Percentiles rank a stretch among this genome's conserved stretches.
Conservation (phyloP, 495 filamentous ascomycete genomes). For the Rhypophila decipiens region DNA sequence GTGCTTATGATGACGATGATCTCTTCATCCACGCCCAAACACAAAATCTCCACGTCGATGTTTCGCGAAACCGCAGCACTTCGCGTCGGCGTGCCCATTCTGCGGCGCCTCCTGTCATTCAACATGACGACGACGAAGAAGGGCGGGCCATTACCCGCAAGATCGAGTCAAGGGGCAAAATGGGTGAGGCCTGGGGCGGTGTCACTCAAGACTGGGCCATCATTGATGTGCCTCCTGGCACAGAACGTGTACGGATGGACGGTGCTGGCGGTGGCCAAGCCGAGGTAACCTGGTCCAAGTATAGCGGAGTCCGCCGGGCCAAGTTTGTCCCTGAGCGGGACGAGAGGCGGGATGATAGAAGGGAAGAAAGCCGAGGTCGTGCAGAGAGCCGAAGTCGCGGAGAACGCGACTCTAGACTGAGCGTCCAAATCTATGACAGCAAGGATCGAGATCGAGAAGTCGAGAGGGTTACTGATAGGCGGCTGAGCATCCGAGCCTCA, state of each 20-base stretch:
- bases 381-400: too few relatives aligned
- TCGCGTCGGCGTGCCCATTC: slow-evolving; percentile 39
- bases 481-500: slow-evolving; percentile 28
- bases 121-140: slow-evolving; percentile 54
- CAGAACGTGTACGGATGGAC: slow-evolving; percentile 67
- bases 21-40: slow-evolving; percentile 47
- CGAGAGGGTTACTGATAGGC: slow-evolving; percentile 40
- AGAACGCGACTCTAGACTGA: slow-evolving; percentile 24
- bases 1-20: slow-evolving; percentile 33
- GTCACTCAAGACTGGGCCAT: slow-evolving; percentile 68
- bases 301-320: slow-evolving; percentile 66
- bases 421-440: slow-evolving; percentile 37
- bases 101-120: slow-evolving; percentile 33
- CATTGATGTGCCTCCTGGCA: slow-evolving; percentile 75
- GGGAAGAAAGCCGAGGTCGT: too few relatives aligned
- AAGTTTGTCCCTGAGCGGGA: slow-evolving; percentile 55
- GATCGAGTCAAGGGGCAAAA: slow-evolving; percentile 50
- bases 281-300: slow-evolving; percentile 68
- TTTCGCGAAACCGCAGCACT: slow-evolving; percentile 30
- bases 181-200: slow-evolving; percentile 62
- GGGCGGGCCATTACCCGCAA: slow-evolving; percentile 60
- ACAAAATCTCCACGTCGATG: slow-evolving; percentile 53
- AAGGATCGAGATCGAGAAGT: slow-evolving; percentile 34
- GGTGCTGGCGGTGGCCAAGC: slow-evolving; percentile 59
- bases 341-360: slow-evolving; percentile 22